phyloP scores from a whole-genome alignment of 805 yeast genomes.

The Candida railenensis region DNA sequence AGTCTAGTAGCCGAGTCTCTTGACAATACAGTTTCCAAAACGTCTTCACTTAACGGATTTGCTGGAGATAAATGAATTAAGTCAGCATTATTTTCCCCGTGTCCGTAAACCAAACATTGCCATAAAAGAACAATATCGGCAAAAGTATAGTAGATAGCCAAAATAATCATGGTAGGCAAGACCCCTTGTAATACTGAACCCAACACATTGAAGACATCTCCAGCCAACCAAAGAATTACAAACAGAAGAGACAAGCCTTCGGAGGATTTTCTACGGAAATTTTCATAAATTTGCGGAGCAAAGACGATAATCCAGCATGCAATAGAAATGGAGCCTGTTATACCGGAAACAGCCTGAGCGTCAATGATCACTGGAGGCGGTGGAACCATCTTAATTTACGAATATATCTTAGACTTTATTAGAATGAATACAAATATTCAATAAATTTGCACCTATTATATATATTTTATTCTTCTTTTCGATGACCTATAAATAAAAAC shows the following conservation, averaged over 20 bases:
- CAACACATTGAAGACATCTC: conserved; percentile 89
- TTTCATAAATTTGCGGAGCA: conserved; percentile 95
- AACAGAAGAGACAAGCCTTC: conserved; percentile 89
- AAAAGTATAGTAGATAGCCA: conserved; percentile 88
- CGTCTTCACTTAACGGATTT: conserved; percentile 74
- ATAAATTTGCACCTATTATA: background rate
- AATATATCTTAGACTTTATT: background rate
- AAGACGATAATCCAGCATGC: conserved; percentile 98
- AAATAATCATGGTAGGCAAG: conserved; percentile 88
- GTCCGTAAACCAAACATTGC: conserved; percentile 82
- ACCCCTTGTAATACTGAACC: conserved; percentile 91
- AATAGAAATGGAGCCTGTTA: conserved; percentile 82
- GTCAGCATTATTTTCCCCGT: conserved; percentile 54
- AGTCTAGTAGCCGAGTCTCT: conserved; percentile 24
- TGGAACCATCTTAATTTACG: conserved; percentile 41
- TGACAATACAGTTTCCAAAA: conserved; percentile 58
- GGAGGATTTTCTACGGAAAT: conserved; percentile 77
- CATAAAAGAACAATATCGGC: conserved; percentile 83
- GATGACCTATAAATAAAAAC: too few species aligned
- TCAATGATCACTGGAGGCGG: conserved; percentile 66
- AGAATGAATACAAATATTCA: background rate
- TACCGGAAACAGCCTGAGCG: conserved; percentile 73
- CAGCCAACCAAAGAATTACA: conserved; percentile 87
- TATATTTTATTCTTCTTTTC: too few species aligned
- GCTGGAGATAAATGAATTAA: conserved; percentile 86